Evolutionary conservation across 2,329 filamentous ascomycete species (phyloP).

Genomic region (Aspergillus luchuensis): DNA sequence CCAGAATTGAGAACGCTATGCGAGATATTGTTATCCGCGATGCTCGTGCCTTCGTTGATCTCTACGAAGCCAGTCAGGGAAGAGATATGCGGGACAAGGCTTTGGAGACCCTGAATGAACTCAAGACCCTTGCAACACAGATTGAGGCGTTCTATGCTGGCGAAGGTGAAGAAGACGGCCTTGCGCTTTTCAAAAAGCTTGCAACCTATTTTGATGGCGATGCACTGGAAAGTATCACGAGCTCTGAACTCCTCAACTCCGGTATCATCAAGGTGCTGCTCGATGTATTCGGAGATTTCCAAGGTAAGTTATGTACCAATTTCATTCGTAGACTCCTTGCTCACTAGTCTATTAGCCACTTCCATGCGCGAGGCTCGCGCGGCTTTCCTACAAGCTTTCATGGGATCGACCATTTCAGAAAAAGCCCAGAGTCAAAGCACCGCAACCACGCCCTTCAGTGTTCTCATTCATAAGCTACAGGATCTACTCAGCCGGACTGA

Average conservation of each 20-base stretch:
- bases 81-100: constrained; percentile 79
- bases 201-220: constrained; percentile 86
- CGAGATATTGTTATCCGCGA: constrained; percentile 72
- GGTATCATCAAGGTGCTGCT: constrained; percentile 84
- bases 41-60: constrained; percentile 80
- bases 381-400: constrained; percentile 88
- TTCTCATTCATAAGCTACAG: constrained; percentile 90
- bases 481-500: constrained; percentile 94
- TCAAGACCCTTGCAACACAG: constrained; percentile 71
- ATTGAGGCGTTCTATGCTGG: constrained; percentile 68
- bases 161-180: constrained; percentile 55
- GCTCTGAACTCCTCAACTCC: constrained; percentile 88
- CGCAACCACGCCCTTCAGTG: constrained; percentile 80
- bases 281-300: constrained; percentile 74
- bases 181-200: constrained; percentile 70
- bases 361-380: constrained; percentile 64
- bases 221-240: constrained; percentile 89
- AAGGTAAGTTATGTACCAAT: constrained; percentile 39
- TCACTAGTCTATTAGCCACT: constrained; percentile 17
- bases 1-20: constrained; percentile 53
- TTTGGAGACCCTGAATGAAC: constrained; percentile 68
- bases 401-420: constrained; percentile 67
- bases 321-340: neutral
- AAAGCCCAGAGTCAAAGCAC: constrained; percentile 66
- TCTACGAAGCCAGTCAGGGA: constrained; percentile 76